A percentile compares a stretch with the other conserved stretches of the same genome.
phyloP scores from a whole-genome alignment of 148 eudicot genomes.

The Diospyros kaki region DNA sequence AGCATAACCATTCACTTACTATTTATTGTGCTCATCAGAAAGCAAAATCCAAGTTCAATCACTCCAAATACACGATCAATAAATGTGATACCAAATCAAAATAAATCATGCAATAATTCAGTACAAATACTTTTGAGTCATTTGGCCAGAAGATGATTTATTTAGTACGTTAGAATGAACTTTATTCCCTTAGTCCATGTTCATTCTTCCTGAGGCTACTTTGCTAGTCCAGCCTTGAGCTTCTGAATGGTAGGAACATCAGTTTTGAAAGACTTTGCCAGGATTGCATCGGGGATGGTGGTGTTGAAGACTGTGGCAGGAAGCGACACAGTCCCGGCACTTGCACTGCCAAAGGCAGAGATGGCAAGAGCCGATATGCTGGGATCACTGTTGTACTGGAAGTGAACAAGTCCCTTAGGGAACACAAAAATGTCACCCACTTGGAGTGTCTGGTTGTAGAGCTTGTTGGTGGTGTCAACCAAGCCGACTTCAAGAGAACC shows the following conservation, averaged over 20 bases:
- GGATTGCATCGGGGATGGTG: background rate
- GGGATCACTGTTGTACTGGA: background rate
- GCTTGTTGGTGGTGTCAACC: background rate
- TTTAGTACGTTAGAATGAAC: too few relatives aligned
- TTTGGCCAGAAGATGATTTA: too few relatives aligned
- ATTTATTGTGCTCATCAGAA: too few relatives aligned
- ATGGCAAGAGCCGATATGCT: background rate
- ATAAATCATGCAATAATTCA: too few relatives aligned
- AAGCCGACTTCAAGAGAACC: slow-evolving; percentile 10
- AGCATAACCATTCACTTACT: too few relatives aligned
- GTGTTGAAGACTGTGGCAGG: background rate
- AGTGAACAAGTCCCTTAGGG: background rate
- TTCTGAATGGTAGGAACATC: background rate
- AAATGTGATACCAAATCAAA: too few relatives aligned
- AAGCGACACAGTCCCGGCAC: background rate
- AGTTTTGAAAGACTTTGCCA: slow-evolving; percentile 9
- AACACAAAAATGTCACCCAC: slow-evolving; percentile 1
- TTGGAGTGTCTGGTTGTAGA: slow-evolving; percentile 1
- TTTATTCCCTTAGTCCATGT: too few relatives aligned
- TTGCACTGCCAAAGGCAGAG: slow-evolving; percentile 6
- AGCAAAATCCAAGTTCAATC: too few relatives aligned
- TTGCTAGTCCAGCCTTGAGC: background rate
- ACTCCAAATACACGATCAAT: too few relatives aligned
- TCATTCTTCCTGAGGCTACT: too few relatives aligned
- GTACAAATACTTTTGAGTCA: too few relatives aligned